Evolutionary conservation across 208 protist species (phyloP).

Genomic region (Leishmania gerbilli): DNA sequence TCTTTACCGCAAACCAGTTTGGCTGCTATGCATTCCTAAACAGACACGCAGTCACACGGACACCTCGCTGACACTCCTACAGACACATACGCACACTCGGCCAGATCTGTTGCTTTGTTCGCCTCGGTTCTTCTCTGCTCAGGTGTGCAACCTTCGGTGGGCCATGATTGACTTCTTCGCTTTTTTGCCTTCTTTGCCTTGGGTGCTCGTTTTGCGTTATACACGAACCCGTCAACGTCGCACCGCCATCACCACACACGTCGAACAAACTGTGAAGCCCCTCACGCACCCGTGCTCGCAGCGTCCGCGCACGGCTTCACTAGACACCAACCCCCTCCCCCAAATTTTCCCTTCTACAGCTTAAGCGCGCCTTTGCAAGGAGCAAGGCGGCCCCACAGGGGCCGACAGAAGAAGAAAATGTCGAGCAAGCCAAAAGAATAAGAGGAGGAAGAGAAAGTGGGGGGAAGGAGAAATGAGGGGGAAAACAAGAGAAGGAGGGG

Average conservation of each 20-base stretch:
- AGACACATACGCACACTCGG: slow-evolving; percentile 6
- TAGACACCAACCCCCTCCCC: not conserved
- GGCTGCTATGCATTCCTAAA: slow-evolving; percentile 6
- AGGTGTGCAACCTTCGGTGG: not conserved
- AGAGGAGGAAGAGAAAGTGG: not conserved
- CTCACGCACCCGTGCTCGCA: not conserved
- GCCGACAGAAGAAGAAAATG: not conserved
- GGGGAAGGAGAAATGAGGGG: not conserved
- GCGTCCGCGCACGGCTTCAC: not conserved
- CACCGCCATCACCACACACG: not conserved
- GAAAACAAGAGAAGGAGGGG: not conserved
- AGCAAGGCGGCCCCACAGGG: not conserved
- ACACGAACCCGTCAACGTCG: not conserved
- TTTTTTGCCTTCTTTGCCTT: not conserved
- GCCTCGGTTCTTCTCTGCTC: not conserved
- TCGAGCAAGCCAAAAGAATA: not conserved
- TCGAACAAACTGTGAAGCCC: not conserved
- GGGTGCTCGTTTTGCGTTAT: not conserved
- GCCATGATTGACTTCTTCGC: not conserved
- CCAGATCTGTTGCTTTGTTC: not conserved
- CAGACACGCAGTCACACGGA: not conserved
- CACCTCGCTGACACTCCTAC: not conserved
- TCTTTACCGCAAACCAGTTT: not conserved
- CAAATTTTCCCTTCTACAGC: not conserved
- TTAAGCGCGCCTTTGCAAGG: not conserved